Evolutionary conservation across 495 filamentous ascomycete species (phyloP).

Genomic region (Penicillium bovifimosum): DNA sequence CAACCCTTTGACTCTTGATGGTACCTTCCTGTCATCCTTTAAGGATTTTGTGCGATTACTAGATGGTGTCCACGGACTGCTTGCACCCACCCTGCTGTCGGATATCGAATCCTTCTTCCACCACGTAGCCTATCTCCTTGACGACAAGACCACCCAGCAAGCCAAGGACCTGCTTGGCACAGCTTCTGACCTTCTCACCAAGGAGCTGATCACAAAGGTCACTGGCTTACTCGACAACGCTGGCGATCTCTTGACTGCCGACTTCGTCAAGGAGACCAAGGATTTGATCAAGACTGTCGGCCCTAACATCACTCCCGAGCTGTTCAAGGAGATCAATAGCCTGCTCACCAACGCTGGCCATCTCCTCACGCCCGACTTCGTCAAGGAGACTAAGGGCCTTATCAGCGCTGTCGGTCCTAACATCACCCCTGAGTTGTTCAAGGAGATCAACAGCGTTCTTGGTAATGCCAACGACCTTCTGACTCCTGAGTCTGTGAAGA

Average conservation of each 20-base stretch:
- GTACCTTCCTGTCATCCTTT: no score
- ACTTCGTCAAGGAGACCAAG: constrained; percentile 37
- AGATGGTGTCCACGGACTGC: constrained; percentile 34
- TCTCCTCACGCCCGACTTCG: constrained; percentile 34
- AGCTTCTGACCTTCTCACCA: constrained; percentile 27
- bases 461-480: constrained; percentile 8
- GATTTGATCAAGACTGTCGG: constrained; percentile 34
- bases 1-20: neutral
- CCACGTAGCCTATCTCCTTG: constrained; percentile 40
- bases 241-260: constrained; percentile 29
- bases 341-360: constrained; percentile 36
- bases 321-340: constrained; percentile 24
- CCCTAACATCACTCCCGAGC: constrained; percentile 18
- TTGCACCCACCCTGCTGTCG: constrained; percentile 34
- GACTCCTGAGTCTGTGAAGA: constrained; percentile 15
- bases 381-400: constrained; percentile 28
- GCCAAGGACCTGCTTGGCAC: constrained; percentile 29
- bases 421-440: constrained; percentile 7
- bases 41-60: constrained; percentile 38
- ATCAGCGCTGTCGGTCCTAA: constrained; percentile 9
- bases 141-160: constrained; percentile 36
- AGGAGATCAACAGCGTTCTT: constrained; percentile 14
- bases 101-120: constrained; percentile 43
- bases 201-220: constrained; percentile 28
- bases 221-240: constrained; percentile 33